phyloP scores from a whole-genome alignment of 441 rosid genomes.

The Populus hybrid region DNA sequence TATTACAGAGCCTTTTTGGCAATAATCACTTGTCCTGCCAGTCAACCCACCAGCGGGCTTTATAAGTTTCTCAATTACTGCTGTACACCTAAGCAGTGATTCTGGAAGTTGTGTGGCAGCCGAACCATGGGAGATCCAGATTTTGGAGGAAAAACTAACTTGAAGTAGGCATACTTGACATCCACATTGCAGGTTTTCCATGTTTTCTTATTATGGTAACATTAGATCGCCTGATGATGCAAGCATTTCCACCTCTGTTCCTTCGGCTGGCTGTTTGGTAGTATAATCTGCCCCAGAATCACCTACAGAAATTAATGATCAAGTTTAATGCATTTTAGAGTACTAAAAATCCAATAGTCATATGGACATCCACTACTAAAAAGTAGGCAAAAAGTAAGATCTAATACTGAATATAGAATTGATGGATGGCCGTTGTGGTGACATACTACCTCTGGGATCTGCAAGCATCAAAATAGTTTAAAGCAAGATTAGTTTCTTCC shows the following conservation, averaged over 20 bases:
- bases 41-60: constrained; percentile 28
- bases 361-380: not conserved
- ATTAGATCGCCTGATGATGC: constrained; percentile 69
- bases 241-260: constrained; percentile 55
- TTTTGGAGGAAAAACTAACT: constrained; percentile 19
- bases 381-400: constrained; percentile 9
- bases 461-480: constrained; percentile 23
- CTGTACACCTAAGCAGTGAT: constrained; percentile 40
- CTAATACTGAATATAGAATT: constrained; percentile 34
- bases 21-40: constrained; percentile 28
- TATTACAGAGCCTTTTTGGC: constrained; percentile 45
- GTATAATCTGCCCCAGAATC: constrained; percentile 44
- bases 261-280: constrained; percentile 40
- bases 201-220: constrained; percentile 25
- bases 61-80: constrained; percentile 27
- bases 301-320: constrained; percentile 37
- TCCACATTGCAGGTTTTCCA: constrained; percentile 4
- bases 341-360: not conserved
- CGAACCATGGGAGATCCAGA: constrained; percentile 16
- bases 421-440: constrained; percentile 31
- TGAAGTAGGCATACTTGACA: constrained; percentile 17
- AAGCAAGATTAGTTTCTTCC: constrained; percentile 2
- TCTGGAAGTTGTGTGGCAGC: constrained; percentile 32
- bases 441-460: constrained; percentile 38
- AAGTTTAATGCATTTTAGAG: constrained; percentile 7